Percentiles rank a stretch among this genome's conserved stretches.
These are phyloP conservation scores for Elaeis oleifera DNA, from an alignment of 202 grass and related monocot species.

Conservation along the genomic window DNA sequence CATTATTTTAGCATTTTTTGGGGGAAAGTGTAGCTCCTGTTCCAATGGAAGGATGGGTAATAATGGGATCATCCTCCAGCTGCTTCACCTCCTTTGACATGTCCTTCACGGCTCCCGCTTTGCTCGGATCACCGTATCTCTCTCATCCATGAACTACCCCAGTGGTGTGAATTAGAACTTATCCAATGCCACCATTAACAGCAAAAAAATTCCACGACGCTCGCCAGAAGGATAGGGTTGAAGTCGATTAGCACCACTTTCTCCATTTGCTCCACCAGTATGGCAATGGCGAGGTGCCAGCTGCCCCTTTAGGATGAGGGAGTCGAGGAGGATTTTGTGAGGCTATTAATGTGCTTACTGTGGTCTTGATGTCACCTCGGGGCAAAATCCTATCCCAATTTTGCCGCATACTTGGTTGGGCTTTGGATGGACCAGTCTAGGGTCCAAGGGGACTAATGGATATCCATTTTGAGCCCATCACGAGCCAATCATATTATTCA, in stretches of 20 bases:
- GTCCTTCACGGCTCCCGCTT: conserved; percentile 77
- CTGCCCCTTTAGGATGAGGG: conserved; percentile 7
- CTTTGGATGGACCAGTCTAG: no score
- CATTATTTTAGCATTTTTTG: no score
- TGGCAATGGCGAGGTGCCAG: conserved; percentile 37
- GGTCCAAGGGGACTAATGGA: no score
- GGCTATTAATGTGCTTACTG: neutral
- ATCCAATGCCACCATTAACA: conserved; percentile 92
- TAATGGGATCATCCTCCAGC: conserved; percentile 20
- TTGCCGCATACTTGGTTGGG: no score
- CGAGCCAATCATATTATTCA: no score
- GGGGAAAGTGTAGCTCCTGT: no score
- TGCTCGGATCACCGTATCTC: conserved; percentile 72
- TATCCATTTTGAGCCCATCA: no score
- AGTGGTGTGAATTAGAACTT: conserved; percentile 88
- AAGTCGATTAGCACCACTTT: conserved; percentile 89
- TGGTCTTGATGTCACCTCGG: neutral
- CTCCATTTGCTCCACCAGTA: conserved; percentile 81
- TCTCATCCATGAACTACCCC: conserved; percentile 90
- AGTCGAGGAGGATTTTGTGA: no score
- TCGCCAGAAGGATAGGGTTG: conserved; percentile 71
- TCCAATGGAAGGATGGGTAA: no score
- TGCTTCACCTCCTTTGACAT: conserved; percentile 78
- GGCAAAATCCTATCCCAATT: no score
- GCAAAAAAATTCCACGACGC: conserved; percentile 63